Conservation (phyloP, 2,329 filamentous ascomycete species). For the Fusarium euwallaceae region DNA sequence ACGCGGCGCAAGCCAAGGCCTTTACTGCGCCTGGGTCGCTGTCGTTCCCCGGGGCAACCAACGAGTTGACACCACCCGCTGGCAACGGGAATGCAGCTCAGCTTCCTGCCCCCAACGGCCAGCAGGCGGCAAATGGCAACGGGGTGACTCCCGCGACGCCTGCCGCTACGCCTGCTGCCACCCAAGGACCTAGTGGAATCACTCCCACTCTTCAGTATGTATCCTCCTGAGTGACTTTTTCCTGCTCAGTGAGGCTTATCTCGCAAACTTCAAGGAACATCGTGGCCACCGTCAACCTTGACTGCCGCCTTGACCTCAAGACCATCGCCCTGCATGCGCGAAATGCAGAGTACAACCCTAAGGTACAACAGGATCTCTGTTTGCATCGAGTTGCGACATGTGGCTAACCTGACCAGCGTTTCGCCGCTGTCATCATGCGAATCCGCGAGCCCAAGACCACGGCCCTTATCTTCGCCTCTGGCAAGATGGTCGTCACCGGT, state of each 20-base stretch:
- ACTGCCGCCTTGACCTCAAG: constrained; percentile 97
- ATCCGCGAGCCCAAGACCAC: constrained; percentile 99
- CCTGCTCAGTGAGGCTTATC: constrained; percentile 66
- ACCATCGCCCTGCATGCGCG: constrained; percentile 98
- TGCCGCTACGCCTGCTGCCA: constrained; percentile 89
- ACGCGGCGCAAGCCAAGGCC: constrained; percentile 92
- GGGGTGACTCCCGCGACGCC: constrained; percentile 92
- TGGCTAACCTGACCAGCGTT: constrained; percentile 76
- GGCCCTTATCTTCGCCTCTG: constrained; percentile 95
- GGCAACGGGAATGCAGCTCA: constrained; percentile 72
- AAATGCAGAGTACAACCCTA: constrained; percentile 98
- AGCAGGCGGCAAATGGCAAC: constrained; percentile 74
- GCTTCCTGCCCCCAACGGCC: constrained; percentile 57
- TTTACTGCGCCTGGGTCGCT: constrained; percentile 94
- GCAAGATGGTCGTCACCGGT: constrained; percentile 99
- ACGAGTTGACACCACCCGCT: constrained; percentile 80
- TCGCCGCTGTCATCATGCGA: constrained; percentile 99
- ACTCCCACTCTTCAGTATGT: constrained; percentile 98
- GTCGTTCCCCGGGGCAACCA: constrained; percentile 88
- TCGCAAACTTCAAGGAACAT: constrained; percentile 82
- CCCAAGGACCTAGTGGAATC: constrained; percentile 86
- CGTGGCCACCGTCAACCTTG: constrained; percentile 97
- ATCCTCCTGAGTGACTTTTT: constrained; percentile 58
- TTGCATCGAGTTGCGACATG: constrained; percentile 11
- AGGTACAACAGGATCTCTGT: constrained; percentile 72